These are phyloP conservation scores for Xylaria longipes DNA, from an alignment of 495 filamentous ascomycete species.

Conservation along the genomic window DNA sequence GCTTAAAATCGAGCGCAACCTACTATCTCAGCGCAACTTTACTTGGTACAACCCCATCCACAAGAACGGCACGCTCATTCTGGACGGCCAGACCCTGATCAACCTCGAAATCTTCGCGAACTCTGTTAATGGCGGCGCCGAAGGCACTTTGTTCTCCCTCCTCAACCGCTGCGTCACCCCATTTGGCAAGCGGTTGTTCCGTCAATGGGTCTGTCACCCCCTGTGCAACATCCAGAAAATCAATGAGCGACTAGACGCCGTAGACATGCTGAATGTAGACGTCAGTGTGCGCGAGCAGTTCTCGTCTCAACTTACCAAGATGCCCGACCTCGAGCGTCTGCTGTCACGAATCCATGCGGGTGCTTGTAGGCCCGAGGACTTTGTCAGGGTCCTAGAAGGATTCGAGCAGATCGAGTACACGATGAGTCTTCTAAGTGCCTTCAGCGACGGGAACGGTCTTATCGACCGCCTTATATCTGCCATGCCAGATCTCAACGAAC, in stretches of 20 bases:
- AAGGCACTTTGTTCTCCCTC: slow-evolving; percentile 88
- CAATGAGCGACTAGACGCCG: slow-evolving; percentile 94
- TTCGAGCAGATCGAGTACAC: slow-evolving; percentile 97
- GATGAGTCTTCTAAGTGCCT: slow-evolving; percentile 74
- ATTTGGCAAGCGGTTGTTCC: slow-evolving; percentile 95
- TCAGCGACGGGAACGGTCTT: slow-evolving; percentile 76
- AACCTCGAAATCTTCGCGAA: slow-evolving; percentile 98
- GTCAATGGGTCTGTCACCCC: slow-evolving; percentile 98
- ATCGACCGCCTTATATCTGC: slow-evolving; percentile 80
- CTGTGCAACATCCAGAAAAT: slow-evolving; percentile 84
- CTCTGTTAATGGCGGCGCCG: slow-evolving; percentile 80
- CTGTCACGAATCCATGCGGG: slow-evolving; percentile 96
- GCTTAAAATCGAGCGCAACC: slow-evolving; percentile 86
- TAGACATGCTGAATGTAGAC: slow-evolving; percentile 90
- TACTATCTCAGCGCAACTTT: slow-evolving; percentile 92
- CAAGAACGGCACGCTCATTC: slow-evolving; percentile 87
- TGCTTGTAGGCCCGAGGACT: slow-evolving; percentile 85
- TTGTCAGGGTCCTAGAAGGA: slow-evolving; percentile 91
- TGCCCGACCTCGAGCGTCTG: slow-evolving; percentile 93
- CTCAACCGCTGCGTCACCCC: slow-evolving; percentile 95
- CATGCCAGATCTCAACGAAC: slow-evolving; percentile 81
- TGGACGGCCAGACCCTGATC: slow-evolving; percentile 96
- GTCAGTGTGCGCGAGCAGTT: slow-evolving; percentile 79
- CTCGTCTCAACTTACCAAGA: slow-evolving; percentile 80
- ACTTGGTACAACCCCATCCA: slow-evolving; percentile 91